phyloP scores from a whole-genome alignment of 192 early-diverging fungal genomes.

The Chytriomyces sp. region DNA sequence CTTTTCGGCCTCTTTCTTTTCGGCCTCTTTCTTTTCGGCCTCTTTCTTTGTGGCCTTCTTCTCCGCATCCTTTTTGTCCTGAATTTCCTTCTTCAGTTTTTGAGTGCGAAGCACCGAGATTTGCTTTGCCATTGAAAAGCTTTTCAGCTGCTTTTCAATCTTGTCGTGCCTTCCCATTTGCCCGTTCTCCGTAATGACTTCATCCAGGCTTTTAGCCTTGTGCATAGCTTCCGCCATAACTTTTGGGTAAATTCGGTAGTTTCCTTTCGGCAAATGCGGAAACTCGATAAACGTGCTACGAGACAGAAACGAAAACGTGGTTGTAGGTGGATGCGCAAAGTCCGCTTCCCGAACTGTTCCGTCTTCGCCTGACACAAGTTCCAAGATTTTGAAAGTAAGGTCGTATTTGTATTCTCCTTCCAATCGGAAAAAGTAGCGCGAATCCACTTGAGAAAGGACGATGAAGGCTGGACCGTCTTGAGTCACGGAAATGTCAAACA shows the following conservation, averaged over 20 bases:
- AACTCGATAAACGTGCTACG: slow-evolving; percentile 10
- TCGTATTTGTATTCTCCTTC: slow-evolving; percentile 14
- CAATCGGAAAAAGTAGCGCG: slow-evolving; percentile 6
- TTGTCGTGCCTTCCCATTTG: background rate
- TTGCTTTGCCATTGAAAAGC: slow-evolving; percentile 12
- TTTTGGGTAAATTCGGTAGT: slow-evolving; percentile 8
- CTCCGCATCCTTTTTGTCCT: background rate
- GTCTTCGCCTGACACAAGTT: background rate
- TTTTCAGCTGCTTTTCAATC: background rate
- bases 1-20: slow-evolving; percentile 3
- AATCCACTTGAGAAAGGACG: slow-evolving; percentile 39
- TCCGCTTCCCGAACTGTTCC: background rate
- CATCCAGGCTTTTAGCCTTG: background rate
- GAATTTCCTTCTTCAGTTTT: background rate
- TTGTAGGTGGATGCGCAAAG: background rate
- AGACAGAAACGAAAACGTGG: background rate
- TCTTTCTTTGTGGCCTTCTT: background rate
- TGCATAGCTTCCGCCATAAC: background rate
- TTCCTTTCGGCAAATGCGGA: background rate
- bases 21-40: background rate
- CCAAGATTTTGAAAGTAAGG: background rate
- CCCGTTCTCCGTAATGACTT: slow-evolving; percentile 4
- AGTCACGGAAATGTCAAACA: slow-evolving; percentile 27
- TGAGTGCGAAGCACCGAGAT: background rate
- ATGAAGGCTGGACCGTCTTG: slow-evolving; percentile 11